These are phyloP conservation scores for Ophiostoma australiae DNA, from an alignment of 2,329 filamentous ascomycete species.

Conservation along the genomic window DNA sequence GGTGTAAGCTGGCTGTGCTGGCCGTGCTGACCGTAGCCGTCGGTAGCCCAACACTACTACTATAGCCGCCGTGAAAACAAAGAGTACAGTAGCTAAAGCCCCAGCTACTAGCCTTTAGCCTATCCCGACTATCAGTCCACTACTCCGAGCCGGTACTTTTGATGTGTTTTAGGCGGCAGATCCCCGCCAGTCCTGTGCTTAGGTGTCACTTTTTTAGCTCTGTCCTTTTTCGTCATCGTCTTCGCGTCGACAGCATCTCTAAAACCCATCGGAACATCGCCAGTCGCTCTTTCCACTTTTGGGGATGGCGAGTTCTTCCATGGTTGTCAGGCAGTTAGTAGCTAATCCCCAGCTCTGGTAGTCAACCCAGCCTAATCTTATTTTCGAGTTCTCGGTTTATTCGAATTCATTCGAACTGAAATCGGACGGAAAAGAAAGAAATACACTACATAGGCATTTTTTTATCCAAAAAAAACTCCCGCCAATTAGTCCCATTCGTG, in stretches of 20 bases:
- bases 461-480: background rate
- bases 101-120: background rate
- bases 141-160: constrained; percentile 9
- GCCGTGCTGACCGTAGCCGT: background rate
- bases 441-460: too few relatives aligned
- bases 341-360: background rate
- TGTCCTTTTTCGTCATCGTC: background rate
- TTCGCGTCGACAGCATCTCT: background rate
- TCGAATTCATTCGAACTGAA: background rate
- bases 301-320: background rate
- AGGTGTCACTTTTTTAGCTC: background rate
- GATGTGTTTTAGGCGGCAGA: background rate
- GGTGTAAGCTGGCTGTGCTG: background rate
- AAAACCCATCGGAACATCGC: background rate
- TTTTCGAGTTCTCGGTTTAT: too few relatives aligned
- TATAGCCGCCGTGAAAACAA: background rate
- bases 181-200: background rate
- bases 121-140: background rate
- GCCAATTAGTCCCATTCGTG: background rate
- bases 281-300: constrained; percentile 1
- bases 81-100: background rate
- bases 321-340: background rate
- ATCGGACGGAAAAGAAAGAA: background rate
- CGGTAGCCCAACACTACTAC: background rate
- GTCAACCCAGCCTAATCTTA: background rate